Evolutionary conservation across 495 filamentous ascomycete species (phyloP).

Genomic region (Tricharina praecox): DNA sequence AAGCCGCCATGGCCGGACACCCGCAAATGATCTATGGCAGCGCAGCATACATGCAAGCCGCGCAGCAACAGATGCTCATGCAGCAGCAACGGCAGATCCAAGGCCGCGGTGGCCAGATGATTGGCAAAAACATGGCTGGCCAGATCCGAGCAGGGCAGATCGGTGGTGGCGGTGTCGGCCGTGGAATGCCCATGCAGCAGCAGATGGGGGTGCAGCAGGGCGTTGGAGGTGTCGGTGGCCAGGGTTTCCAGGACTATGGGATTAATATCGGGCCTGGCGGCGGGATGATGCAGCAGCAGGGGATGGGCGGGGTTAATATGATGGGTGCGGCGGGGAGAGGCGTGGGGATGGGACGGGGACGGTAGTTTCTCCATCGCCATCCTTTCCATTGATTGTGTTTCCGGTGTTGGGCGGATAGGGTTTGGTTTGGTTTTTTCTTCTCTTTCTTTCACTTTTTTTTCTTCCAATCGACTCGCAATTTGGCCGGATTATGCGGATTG

Average conservation of each 20-base stretch:
- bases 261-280: not conserved
- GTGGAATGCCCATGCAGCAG: not conserved
- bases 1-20: not conserved
- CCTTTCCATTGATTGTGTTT: too few species aligned
- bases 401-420: too few species aligned
- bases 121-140: slow-evolving; percentile 15
- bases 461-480: too few species aligned
- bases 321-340: slow-evolving; percentile 1
- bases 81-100: slow-evolving; percentile 14
- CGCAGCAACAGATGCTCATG: not conserved
- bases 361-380: too few species aligned
- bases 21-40: not conserved
- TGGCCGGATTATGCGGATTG: too few species aligned
- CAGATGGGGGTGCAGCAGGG: not conserved
- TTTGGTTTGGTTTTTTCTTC: too few species aligned
- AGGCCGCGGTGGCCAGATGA: slow-evolving; percentile 11
- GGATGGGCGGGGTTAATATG: not conserved
- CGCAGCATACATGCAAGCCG: not conserved
- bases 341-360: not conserved
- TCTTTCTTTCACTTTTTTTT: too few species aligned
- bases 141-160: slow-evolving; percentile 7
- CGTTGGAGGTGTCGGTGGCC: too few species aligned
- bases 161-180: not conserved
- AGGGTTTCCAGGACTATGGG: slow-evolving; percentile 3
- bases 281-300: not conserved